Conservation (phyloP, 352 stramenopile species). For the Peronospora belbahrii region DNA sequence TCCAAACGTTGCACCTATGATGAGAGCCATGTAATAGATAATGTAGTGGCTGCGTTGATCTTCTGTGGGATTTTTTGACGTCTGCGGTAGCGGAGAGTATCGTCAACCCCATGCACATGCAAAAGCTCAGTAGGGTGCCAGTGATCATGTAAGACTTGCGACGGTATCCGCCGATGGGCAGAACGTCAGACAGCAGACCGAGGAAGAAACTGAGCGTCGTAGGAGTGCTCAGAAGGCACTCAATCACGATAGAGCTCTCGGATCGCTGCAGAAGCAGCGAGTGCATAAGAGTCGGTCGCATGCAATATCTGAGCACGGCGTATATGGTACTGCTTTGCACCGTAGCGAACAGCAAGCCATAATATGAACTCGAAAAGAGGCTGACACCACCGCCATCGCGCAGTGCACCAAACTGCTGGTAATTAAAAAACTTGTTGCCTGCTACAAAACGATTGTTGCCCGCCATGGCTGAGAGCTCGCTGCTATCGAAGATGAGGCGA, state of each 20-base stretch:
- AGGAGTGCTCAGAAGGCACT: conserved; percentile 79
- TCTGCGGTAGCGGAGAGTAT: conserved; percentile 42
- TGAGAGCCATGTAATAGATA: conserved; percentile 47
- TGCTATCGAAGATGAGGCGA: conserved; percentile 24
- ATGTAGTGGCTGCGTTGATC: conserved; percentile 29
- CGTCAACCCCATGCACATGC: conserved; percentile 44
- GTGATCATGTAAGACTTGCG: conserved; percentile 89
- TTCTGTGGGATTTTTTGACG: conserved; percentile 22
- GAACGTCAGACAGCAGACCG: conserved; percentile 80
- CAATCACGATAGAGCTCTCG: conserved; percentile 47
- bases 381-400: conserved; percentile 49
- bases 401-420: conserved; percentile 62
- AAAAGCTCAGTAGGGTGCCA: conserved; percentile 49
- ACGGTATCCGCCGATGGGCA: conserved; percentile 79
- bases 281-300: conserved; percentile 63
- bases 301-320: conserved; percentile 53
- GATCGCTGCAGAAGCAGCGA: conserved; percentile 43
- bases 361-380: conserved; percentile 55
- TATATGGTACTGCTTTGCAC: conserved; percentile 50
- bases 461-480: conserved; percentile 21
- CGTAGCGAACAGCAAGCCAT: conserved; percentile 47
- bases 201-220: conserved; percentile 84
- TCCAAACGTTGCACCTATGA: conserved; percentile 72
- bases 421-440: conserved; percentile 69
- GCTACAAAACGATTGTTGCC: conserved; percentile 45